Base-by-base conservation (phyloP, 495 filamentous ascomycete species). In the Xylaria grammica region DNA sequence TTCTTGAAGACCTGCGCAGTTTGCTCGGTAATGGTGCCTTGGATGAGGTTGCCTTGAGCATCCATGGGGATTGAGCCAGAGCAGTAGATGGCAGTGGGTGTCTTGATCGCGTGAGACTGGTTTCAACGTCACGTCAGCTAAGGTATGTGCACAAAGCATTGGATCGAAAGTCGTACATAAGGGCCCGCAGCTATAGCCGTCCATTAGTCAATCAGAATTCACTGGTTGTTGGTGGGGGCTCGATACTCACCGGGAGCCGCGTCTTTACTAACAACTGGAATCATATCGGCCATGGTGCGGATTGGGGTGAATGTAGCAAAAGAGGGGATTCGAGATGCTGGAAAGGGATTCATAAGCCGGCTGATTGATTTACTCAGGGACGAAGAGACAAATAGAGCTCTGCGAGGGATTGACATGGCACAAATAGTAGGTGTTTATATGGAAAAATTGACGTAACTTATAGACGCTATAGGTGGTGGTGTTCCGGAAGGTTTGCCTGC, bases 61-160 rank as follows among this genome's bases (percentile, higher is more conserved):
- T 93, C 90, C 65, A 90, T 89, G 66, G 93, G 94, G 69, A 97
- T 93, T 77, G 95, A 93, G 73, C 94, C 94, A 6, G 94, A 97
- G 80, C 93, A 89, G 84, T 91, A 98, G 81, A 97, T 89, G 68
- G 89, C 83, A 52, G 85, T 85, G 60, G 91, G 88, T 60, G 93
- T 93, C 68, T 87, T 87, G 81, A 97, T 90, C 69, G 92, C 92
- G 82, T 97, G 94, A 71, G 93, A 92, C 91, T 97, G 53, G 48
- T 58, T 57, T 19, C 46, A 54, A 61, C 30, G 27, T 52, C 36
- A n/a, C 2, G 32, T 58, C 24, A 59, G 44, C 45, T 6, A 56
- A n/a, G 29, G 17, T 22, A 45, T 9, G 65, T 30, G 26, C 52
- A 22, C 53, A 22, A 45, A 50, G 20, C 52, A 24, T 22, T 29